phyloP scores from a whole-genome alignment of 768 basidiomycete genomes.

The Boletus rufocinnamomeus region DNA sequence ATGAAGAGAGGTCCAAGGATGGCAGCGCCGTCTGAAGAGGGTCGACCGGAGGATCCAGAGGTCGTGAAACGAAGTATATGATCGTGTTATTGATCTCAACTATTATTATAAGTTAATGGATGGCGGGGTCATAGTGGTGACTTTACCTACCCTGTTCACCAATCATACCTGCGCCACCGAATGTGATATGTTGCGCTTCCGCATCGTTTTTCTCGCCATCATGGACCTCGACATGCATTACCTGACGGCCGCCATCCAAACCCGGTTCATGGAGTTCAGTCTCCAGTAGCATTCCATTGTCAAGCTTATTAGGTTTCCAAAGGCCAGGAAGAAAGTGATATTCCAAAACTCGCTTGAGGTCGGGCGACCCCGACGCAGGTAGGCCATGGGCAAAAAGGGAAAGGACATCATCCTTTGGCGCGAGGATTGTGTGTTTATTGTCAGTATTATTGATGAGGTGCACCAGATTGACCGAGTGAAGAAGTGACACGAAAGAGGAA shows the following conservation, averaged over 20 bases:
- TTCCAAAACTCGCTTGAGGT: slow-evolving; percentile 69
- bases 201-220: slow-evolving; percentile 48
- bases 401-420: slow-evolving; percentile 85
- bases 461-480: slow-evolving; percentile 80
- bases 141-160: slow-evolving; percentile 67
- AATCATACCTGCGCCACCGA: slow-evolving; percentile 81
- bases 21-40: slow-evolving; percentile 80
- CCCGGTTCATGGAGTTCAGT: slow-evolving; percentile 77
- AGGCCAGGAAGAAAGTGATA: slow-evolving; percentile 93
- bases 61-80: slow-evolving; percentile 87
- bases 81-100: slow-evolving; percentile 76
- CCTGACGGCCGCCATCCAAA: slow-evolving; percentile 67
- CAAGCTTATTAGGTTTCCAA: slow-evolving; percentile 69
- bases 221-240: slow-evolving; percentile 66
- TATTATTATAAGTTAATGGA: slow-evolving; percentile 33
- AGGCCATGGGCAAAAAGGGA: slow-evolving; percentile 53
- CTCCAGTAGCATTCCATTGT: slow-evolving; percentile 73
- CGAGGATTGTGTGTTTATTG: slow-evolving; percentile 82
- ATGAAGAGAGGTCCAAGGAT: slow-evolving; percentile 82
- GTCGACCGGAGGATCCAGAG: slow-evolving; percentile 81
- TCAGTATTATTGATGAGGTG: slow-evolving; percentile 70
- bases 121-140: background rate
- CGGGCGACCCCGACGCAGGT: slow-evolving; percentile 65
- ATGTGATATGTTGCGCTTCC: slow-evolving; percentile 60
- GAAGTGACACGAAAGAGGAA: slow-evolving; percentile 82